Evolutionary conservation across 2,329 filamentous ascomycete genomes (phyloP).

Genomic region (Curvularia sp.): DNA sequence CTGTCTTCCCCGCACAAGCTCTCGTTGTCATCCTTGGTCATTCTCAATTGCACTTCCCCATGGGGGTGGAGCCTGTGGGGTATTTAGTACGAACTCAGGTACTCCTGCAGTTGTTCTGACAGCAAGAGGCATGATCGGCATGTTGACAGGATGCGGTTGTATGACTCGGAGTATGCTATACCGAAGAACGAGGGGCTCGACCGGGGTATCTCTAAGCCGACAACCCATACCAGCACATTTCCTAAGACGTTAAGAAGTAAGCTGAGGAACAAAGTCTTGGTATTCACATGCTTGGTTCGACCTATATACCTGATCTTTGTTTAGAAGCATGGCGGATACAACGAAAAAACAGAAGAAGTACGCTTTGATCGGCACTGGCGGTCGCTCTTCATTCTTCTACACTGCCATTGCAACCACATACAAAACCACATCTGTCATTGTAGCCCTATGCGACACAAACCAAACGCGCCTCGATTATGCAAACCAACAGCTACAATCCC

Average conservation of each 20-base stretch:
- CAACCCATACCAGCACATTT: conserved; percentile 8
- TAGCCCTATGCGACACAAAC: conserved; percentile 67
- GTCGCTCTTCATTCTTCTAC: conserved; percentile 68
- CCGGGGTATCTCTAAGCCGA: conserved; percentile 20
- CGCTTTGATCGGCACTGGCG: conserved; percentile 65
- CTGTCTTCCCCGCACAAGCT: conserved; percentile 17
- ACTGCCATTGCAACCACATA: conserved; percentile 64
- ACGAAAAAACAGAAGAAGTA: conserved; percentile 47
- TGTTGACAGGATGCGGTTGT: conserved; percentile 3
- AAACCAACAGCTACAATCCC: conserved; percentile 56
- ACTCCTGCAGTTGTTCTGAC: conserved; percentile 1
- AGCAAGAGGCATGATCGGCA: conserved; percentile 19
- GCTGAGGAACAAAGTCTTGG: conserved; percentile 8
- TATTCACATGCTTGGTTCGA: neutral
- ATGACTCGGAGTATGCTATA: conserved; percentile 12
- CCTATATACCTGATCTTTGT: neutral
- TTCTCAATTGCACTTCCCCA: conserved; percentile 6
- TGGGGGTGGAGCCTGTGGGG: conserved; percentile 17
- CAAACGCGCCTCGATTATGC: conserved; percentile 66
- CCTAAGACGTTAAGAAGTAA: conserved; percentile 15
- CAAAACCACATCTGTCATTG: conserved; percentile 58
- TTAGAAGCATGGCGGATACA: conserved; percentile 18
- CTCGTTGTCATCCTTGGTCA: neutral
- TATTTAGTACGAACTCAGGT: conserved; percentile 1
- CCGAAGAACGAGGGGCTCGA: conserved; percentile 20